A percentile compares a stretch with the other conserved stretches of the same genome.
These are phyloP conservation scores for Tetrahymena elliotti DNA, from an alignment of 73 alveolate genomes.

Conservation along the genomic window DNA sequence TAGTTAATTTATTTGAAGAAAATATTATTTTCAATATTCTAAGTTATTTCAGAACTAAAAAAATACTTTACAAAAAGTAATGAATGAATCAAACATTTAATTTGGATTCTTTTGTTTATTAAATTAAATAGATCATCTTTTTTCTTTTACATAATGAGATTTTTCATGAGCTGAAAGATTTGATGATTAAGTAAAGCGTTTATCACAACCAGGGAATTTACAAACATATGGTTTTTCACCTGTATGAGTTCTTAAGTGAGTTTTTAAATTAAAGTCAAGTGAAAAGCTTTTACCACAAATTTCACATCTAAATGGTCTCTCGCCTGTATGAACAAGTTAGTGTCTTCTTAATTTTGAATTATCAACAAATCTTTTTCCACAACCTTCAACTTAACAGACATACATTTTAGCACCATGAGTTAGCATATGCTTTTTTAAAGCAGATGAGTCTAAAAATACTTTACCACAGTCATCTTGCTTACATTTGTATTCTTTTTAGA, in stretches of 20 bases:
- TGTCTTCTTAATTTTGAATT: slow-evolving; percentile 87
- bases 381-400: slow-evolving; percentile 83
- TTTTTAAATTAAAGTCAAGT: slow-evolving; percentile 82
- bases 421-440: slow-evolving; percentile 75
- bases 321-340: slow-evolving; percentile 94
- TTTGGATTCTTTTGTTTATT: too few relatives aligned
- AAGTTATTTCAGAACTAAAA: too few relatives aligned
- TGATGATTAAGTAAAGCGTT: slow-evolving; percentile 64
- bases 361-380: slow-evolving; percentile 88
- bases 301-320: slow-evolving; percentile 88
- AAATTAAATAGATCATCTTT: too few relatives aligned
- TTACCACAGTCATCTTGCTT: slow-evolving; percentile 86
- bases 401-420: slow-evolving; percentile 85
- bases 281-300: slow-evolving; percentile 91
- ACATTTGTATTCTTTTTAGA: slow-evolving; percentile 68
- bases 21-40: too few relatives aligned
- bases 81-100: too few relatives aligned
- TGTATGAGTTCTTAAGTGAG: slow-evolving; percentile 91
- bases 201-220: slow-evolving; percentile 65
- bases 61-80: too few relatives aligned
- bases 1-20: too few relatives aligned
- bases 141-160: slow-evolving; percentile 24
- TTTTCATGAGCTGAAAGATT: slow-evolving; percentile 73
- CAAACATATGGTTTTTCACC: slow-evolving; percentile 94
- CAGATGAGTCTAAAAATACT: slow-evolving; percentile 76